Conservation (phyloP, 106 monocot genomes). For the Allium sativum region DNA sequence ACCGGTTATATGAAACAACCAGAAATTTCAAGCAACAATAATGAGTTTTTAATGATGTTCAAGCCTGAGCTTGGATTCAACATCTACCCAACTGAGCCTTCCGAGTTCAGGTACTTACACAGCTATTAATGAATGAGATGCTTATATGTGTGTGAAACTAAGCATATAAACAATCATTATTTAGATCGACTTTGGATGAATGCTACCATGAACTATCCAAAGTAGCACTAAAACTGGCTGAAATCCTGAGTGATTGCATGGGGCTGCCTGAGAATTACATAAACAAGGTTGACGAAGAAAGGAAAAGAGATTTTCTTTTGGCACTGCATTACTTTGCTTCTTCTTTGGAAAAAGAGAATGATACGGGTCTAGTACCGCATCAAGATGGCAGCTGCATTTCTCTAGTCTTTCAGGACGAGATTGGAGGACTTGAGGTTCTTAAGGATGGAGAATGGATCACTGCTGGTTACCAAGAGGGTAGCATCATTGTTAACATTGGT, state of each 20-base stretch:
- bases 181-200: constrained; percentile 16
- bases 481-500: constrained; percentile 41
- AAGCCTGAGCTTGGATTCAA: constrained; percentile 10
- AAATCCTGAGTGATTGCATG: constrained; percentile 35
- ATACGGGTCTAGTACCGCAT: constrained; percentile 26
- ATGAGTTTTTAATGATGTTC: constrained; percentile 4
- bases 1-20: not conserved
- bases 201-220: constrained; percentile 11
- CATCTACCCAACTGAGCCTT: not conserved
- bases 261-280: constrained; percentile 36
- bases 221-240: constrained; percentile 18
- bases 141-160: too few species aligned
- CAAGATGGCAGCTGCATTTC: constrained; percentile 35
- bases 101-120: constrained; percentile 1
- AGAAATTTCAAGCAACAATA: constrained; percentile 1
- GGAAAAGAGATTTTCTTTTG: constrained; percentile 23
- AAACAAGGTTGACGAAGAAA: constrained; percentile 24
- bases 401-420: constrained; percentile 37
- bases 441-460: constrained; percentile 30
- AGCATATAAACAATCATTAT: too few species aligned
- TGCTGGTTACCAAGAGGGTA: constrained; percentile 15
- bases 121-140: too few species aligned
- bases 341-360: not conserved
- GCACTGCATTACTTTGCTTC: constrained; percentile 23
- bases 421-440: constrained; percentile 41